Percentiles rank a stretch among this genome's conserved stretches.
These are phyloP conservation scores for Puccinia horiana DNA, from an alignment of 1,284 basidiomycete genomes.

Conservation along the genomic window DNA sequence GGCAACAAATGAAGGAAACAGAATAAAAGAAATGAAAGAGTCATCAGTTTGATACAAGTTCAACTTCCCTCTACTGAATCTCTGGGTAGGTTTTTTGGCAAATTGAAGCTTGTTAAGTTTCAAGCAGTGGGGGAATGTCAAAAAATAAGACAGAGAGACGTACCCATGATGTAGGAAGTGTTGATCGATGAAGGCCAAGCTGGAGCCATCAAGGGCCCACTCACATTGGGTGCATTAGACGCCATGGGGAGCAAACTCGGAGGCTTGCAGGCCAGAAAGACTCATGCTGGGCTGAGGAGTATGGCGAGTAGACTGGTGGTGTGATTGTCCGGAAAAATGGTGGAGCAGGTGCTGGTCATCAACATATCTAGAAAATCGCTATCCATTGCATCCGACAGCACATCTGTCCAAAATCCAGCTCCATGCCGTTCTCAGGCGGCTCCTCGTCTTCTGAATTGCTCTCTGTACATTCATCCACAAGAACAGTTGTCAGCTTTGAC, in stretches of 20 bases:
- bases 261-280: slow-evolving; percentile 3
- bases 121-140: not conserved
- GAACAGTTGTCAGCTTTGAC: not conserved
- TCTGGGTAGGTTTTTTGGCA: too few species aligned
- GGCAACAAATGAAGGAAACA: too few species aligned
- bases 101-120: too few species aligned
- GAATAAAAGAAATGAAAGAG: too few species aligned
- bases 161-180: slow-evolving; percentile 36
- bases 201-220: not conserved
- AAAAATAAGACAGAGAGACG: not conserved
- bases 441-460: not conserved
- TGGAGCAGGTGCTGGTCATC: slow-evolving; percentile 1
- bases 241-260: not conserved
- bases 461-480: not conserved
- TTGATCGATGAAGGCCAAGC: slow-evolving; percentile 9
- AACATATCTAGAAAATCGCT: not conserved
- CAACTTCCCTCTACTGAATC: too few species aligned
- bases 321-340: slow-evolving; percentile 13
- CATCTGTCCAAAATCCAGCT: not conserved
- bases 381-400: not conserved
- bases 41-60: too few species aligned
- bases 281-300: not conserved
- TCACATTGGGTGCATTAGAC: not conserved
- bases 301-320: not conserved
- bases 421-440: not conserved